A percentile compares a stretch with the other conserved stretches of the same genome.
Evolutionary conservation across 352 stramenopile genomes (phyloP).

Genomic region (Phytophthora cryptogea): DNA sequence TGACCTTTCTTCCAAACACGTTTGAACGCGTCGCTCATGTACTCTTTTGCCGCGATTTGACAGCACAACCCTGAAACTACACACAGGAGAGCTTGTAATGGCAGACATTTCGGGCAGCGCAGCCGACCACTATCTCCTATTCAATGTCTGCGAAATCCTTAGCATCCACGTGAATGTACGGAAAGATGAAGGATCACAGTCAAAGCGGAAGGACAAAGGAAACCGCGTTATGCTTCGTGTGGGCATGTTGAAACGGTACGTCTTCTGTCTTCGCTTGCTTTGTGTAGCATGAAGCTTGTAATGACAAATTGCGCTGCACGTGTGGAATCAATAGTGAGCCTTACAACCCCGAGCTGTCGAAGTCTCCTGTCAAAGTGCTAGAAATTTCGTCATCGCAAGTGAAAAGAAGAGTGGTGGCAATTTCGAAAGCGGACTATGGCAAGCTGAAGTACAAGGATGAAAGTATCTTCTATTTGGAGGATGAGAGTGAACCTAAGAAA

Average conservation of each 20-base stretch:
- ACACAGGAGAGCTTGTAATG: constrained; percentile 77
- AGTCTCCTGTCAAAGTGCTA: constrained; percentile 43
- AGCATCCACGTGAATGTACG: constrained; percentile 45
- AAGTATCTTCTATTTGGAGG: constrained; percentile 75
- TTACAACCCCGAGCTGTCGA: constrained; percentile 56
- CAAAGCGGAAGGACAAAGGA: constrained; percentile 34
- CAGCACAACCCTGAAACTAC: constrained; percentile 57
- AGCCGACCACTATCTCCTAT: constrained; percentile 77
- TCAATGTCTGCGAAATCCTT: constrained; percentile 84
- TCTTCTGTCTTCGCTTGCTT: not conserved
- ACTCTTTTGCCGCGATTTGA: constrained; percentile 6
- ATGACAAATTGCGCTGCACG: not conserved
- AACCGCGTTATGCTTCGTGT: constrained; percentile 54
- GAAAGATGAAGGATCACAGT: constrained; percentile 32
- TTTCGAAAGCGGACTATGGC: constrained; percentile 68
- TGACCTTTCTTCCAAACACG: not conserved
- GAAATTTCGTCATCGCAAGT: constrained; percentile 66
- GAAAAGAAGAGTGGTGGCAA: constrained; percentile 68
- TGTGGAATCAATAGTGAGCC: constrained; percentile 38
- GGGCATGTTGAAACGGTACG: constrained; percentile 67
- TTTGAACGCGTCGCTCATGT: not conserved
- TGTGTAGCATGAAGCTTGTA: not conserved
- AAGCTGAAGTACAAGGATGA: constrained; percentile 72
- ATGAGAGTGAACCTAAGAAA: constrained; percentile 17
- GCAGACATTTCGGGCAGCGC: constrained; percentile 60